phyloP scores from a whole-genome alignment of 257 asterid genomes.

The Phtheirospermum japonicum region DNA sequence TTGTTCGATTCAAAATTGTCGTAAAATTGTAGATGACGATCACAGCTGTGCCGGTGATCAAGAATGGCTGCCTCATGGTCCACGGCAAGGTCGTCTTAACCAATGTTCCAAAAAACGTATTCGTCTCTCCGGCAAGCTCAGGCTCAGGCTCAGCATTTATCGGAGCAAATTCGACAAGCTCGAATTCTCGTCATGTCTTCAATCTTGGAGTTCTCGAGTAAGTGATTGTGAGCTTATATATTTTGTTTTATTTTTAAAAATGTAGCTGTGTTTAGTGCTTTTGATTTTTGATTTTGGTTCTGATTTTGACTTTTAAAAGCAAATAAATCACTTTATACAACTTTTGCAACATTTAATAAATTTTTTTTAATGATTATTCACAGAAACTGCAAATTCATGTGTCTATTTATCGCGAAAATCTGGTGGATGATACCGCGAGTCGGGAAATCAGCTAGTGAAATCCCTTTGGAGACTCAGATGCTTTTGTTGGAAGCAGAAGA shows the following conservation, averaged over 20 bases:
- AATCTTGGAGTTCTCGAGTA: slow-evolving; percentile 48
- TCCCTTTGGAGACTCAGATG: slow-evolving; percentile 60
- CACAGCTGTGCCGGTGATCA: slow-evolving; percentile 37
- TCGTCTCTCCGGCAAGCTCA: slow-evolving; percentile 29
- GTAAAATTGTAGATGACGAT: slow-evolving; percentile 33
- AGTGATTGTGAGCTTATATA: slow-evolving; percentile 27
- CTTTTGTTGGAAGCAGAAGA: slow-evolving; percentile 49
- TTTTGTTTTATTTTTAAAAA: too few relatives aligned
- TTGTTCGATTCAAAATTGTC: too few relatives aligned
- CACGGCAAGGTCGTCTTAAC: slow-evolving; percentile 41
- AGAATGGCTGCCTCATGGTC: slow-evolving; percentile 38
- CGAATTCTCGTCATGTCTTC: slow-evolving; percentile 49
- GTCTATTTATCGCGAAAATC: slow-evolving; percentile 46
- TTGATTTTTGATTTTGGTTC: not conserved
- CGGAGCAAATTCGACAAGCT: slow-evolving; percentile 37
- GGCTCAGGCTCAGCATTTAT: slow-evolving; percentile 40
- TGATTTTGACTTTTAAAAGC: not conserved
- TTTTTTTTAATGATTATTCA: not conserved
- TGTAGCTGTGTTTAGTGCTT: too few relatives aligned
- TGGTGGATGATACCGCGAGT: slow-evolving; percentile 67
- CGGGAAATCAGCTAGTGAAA: slow-evolving; percentile 41
- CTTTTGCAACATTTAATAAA: not conserved
- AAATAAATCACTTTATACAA: not conserved
- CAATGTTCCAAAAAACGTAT: slow-evolving; percentile 37
- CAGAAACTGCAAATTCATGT: slow-evolving; percentile 42